A percentile compares a stretch with the other conserved stretches of the same genome.
Evolutionary conservation across 345 rosid species (phyloP).

Genomic region (Salix dunnii): DNA sequence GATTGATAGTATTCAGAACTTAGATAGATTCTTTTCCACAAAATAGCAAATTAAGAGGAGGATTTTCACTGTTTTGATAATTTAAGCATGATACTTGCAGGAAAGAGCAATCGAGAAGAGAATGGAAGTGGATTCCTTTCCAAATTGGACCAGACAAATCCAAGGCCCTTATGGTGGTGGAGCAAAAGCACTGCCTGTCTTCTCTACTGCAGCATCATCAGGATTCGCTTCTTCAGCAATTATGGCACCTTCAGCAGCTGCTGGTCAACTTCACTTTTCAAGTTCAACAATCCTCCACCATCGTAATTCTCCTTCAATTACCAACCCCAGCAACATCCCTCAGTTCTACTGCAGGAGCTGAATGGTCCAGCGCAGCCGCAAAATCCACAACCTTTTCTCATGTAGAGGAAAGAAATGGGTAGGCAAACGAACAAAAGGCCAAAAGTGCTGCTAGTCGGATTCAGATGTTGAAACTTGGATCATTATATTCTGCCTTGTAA

Average conservation of each 20-base stretch:
- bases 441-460: not conserved
- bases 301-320: slow-evolving; percentile 10
- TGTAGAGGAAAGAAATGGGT: not conserved
- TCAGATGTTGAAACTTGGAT: not conserved
- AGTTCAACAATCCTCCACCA: slow-evolving; percentile 19
- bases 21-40: not conserved
- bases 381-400: not conserved
- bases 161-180: slow-evolving; percentile 37
- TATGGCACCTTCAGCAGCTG: slow-evolving; percentile 33
- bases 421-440: slow-evolving; percentile 2
- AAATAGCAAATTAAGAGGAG: no score
- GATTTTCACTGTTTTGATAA: not conserved
- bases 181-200: slow-evolving; percentile 33
- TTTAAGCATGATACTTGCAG: slow-evolving; percentile 25
- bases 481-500: not conserved
- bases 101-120: slow-evolving; percentile 62
- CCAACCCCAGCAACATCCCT: slow-evolving; percentile 26
- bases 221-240: slow-evolving; percentile 70
- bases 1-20: not conserved
- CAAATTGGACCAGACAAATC: slow-evolving; percentile 34
- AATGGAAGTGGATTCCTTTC: slow-evolving; percentile 31
- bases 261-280: slow-evolving; percentile 25
- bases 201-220: slow-evolving; percentile 95
- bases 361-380: slow-evolving; percentile 1
- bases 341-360: slow-evolving; percentile 33